Base-by-base conservation (phyloP, 352 stramenopile genomes). In the Globisporangium orthogonon region DNA sequence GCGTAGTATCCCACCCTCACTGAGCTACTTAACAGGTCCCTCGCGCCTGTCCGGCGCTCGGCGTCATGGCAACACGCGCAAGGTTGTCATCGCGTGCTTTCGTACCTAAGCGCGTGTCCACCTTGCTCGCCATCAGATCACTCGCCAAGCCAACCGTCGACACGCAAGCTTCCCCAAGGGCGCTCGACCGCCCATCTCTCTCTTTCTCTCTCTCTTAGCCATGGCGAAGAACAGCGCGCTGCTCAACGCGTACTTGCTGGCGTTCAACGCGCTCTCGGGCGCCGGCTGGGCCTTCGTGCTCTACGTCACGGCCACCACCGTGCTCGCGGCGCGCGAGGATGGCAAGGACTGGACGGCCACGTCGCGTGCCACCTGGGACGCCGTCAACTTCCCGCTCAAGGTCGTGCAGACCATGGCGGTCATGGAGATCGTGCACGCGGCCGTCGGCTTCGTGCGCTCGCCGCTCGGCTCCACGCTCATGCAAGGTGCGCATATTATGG, bases 341-440 rank as follows among this genome's bases (percentile, higher is more conserved):
- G 80, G 78, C 53, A 75, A 83, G 54, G 71, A 86, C 75, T 80
- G 66, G 69, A 60, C 65, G 33, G 50, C 67, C 23, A 65, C 88
- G 53, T 70, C 81, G 13, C 71, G 62, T 47, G 69, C 55, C 15
- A 76, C 73, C 43, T 91, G 79, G 79, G 59, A 78, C 52, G 59
- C 74, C 18, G 79, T 93, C 35, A 71, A 67, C 18, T 58, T 73
- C 39, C 74, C 75, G 35, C 73, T 94, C 46, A 82, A 89, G 63
- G 65, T 89, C 45, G 90, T 98, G 57, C 97, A 99, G 76, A 96
- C 87, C 23, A 86, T 96, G 52, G 96, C 96, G 14, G 59, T 97
- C 6, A 80, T 99, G 54, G 96, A 99, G 76, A 96, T 99, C 57
- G 63, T 99, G 54, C 96, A 99, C 86, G 86, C 95, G 10, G 78